Evolutionary conservation across 2,329 filamentous ascomycete genomes (phyloP), one percentile per base, ranked within the genome.

Genomic region (Fusarium stilboides): DNA sequence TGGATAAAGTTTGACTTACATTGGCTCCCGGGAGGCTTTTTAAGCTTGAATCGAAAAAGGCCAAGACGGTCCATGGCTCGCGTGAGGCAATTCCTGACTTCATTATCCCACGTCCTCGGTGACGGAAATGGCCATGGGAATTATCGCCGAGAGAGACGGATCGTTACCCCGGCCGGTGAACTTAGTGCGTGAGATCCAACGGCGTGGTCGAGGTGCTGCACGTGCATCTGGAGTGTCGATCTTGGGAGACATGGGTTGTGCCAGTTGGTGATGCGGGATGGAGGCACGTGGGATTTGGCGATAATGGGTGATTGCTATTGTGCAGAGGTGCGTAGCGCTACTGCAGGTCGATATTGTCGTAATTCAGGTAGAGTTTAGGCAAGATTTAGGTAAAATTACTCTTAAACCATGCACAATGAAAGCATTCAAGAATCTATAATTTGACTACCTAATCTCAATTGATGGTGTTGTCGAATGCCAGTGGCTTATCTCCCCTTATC

Each of bases 211-310:
- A 57, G 15, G 13, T 2, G 50, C 40, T 62, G 67, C 71, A 74
- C 71, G 71, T 74, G 70, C 53, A 57, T 47, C 22, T 36, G 15
- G 19, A 22, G 19, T 44, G 61, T 50, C 51, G 50, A 72, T 71
- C 57, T 56, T 39, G 24, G 55, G 50, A 45, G 19, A 12, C 39
- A 47, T 54, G 37, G 36, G 50, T 34, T n/a, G 37, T 31, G 36
- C 17, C 26, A 17, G 31, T 17, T 51, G 57, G 20, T 17, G 28
- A 46, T 50, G 34, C 24, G 15, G 8, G 22, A 39, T n/a, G 13
- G 45, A 57, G 36, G 54, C 65, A 72, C 60, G 60, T 73, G 71
- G 68, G 65, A 46, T 22, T 19, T 36, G 56, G 4, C 42, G 63
- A 57, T 34, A 28, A 52, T 56, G 26, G 46, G 42, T 19, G 34